Conservation (phyloP, 306 rosid genomes). For the Trichosanthes truncata region DNA sequence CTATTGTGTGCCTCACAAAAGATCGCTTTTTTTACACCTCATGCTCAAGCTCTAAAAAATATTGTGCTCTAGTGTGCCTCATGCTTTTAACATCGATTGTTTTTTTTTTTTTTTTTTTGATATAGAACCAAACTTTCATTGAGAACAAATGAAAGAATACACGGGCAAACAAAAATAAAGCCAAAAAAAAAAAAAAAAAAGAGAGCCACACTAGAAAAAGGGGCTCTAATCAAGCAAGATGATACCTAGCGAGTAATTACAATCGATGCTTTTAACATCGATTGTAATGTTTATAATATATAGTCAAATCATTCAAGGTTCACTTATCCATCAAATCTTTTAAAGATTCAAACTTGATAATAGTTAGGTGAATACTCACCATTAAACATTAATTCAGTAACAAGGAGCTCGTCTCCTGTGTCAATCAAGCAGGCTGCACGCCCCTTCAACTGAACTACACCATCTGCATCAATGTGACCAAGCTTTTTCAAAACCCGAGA, state of each 20-base stretch:
- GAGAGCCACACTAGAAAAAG: no score
- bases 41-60: neutral
- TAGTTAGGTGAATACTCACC: slow-evolving; percentile 28
- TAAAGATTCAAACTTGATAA: neutral
- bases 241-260: no score
- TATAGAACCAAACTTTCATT: no score
- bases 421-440: slow-evolving; percentile 98
- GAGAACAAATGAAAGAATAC: no score
- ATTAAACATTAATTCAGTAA: slow-evolving; percentile 94
- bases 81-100: neutral
- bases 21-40: neutral
- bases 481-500: slow-evolving; percentile 90
- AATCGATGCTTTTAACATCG: neutral
- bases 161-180: no score
- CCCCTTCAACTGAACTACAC: slow-evolving; percentile 95
- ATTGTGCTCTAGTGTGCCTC: neutral
- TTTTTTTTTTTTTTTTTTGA: no score
- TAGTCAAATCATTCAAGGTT: neutral
- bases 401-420: slow-evolving; percentile 97
- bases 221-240: no score
- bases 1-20: neutral
- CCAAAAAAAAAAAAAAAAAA: no score
- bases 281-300: neutral
- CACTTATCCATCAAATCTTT: neutral
- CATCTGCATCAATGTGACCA: slow-evolving; percentile 88